Percentiles rank a stretch among this genome's conserved stretches.
These are phyloP conservation scores for Colletotrichum tropicicola DNA, from an alignment of 2,329 filamentous ascomycete species.

Conservation along the genomic window DNA sequence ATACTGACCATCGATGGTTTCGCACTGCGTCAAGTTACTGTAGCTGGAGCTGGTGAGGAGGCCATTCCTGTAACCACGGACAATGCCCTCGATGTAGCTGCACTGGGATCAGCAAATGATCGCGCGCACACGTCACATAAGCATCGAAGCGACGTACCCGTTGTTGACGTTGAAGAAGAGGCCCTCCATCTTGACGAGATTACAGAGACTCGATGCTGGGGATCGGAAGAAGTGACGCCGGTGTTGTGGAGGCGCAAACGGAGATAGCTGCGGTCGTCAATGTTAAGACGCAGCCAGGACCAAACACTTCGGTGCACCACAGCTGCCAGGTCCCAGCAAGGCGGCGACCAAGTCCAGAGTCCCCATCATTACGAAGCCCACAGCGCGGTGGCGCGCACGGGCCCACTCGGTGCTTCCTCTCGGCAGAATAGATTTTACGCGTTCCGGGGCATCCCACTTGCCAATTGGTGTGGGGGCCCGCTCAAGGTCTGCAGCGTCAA, in stretches of 20 bases:
- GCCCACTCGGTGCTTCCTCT: neutral
- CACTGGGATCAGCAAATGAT: constrained; percentile 30
- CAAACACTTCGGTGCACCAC: constrained; percentile 8
- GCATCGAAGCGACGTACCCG: constrained; percentile 65
- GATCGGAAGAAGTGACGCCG: constrained; percentile 18
- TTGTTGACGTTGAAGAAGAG: constrained; percentile 95
- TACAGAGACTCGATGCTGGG: constrained; percentile 7
- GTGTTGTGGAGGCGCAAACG: constrained; percentile 26
- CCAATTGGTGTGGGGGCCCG: constrained; percentile 28
- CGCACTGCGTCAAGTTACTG: constrained; percentile 95
- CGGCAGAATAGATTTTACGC: constrained; percentile 29
- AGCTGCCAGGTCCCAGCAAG: constrained; percentile 25
- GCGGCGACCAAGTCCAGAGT: constrained; percentile 1
- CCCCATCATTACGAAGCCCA: constrained; percentile 13
- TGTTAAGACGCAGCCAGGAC: constrained; percentile 6
- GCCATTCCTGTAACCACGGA: constrained; percentile 94
- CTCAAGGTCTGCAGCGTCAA: constrained; percentile 35
- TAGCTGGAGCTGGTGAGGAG: constrained; percentile 92
- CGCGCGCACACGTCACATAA: neutral
- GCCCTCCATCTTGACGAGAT: constrained; percentile 75
- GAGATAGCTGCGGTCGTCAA: constrained; percentile 25
- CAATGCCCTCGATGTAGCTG: constrained; percentile 97
- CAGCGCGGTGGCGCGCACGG: constrained; percentile 10
- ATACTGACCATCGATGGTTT: constrained; percentile 87
- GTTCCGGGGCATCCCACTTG: constrained; percentile 28